These are phyloP conservation scores for Suillus occidentalis DNA, from an alignment of 768 basidiomycete species.

Conservation along the genomic window DNA sequence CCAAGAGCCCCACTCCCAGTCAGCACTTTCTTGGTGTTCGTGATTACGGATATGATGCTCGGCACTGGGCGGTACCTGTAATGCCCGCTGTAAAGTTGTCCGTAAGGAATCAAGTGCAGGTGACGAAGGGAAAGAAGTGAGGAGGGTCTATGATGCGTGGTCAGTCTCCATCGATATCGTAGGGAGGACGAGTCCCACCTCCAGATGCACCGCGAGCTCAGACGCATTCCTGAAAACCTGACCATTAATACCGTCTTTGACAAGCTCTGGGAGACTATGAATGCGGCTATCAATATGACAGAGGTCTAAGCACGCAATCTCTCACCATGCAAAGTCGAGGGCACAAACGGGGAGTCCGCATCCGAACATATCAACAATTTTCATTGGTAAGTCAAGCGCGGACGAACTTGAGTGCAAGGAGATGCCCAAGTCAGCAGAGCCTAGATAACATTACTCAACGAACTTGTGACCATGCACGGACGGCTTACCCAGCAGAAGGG, in stretches of 20 bases:
- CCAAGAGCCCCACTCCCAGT: constrained; percentile 75
- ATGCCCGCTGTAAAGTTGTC: constrained; percentile 43
- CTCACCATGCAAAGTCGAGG: constrained; percentile 82
- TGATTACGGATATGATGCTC: constrained; percentile 20
- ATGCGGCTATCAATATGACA: constrained; percentile 8
- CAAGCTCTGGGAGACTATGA: constrained; percentile 78
- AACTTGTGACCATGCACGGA: neutral
- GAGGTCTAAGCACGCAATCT: constrained; percentile 3
- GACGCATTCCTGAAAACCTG: constrained; percentile 66
- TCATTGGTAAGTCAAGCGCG: constrained; percentile 94
- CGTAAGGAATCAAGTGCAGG: constrained; percentile 51
- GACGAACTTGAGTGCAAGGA: constrained; percentile 91
- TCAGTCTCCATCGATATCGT: constrained; percentile 4
- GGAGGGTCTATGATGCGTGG: constrained; percentile 44
- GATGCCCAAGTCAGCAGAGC: constrained; percentile 89
- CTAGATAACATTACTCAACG: constrained; percentile 36
- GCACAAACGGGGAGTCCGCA: constrained; percentile 94
- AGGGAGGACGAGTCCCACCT: constrained; percentile 32
- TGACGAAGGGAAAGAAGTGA: constrained; percentile 61
- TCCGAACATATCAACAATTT: constrained; percentile 99
- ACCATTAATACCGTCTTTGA: constrained; percentile 83
- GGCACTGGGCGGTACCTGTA: constrained; percentile 25
- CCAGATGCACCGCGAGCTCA: constrained; percentile 71
- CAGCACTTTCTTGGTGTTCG: constrained; percentile 23
- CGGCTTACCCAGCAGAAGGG: constrained; percentile 70